phyloP scores from a whole-genome alignment of 2,329 filamentous ascomycete species.

The Periconia macrospinosa region DNA sequence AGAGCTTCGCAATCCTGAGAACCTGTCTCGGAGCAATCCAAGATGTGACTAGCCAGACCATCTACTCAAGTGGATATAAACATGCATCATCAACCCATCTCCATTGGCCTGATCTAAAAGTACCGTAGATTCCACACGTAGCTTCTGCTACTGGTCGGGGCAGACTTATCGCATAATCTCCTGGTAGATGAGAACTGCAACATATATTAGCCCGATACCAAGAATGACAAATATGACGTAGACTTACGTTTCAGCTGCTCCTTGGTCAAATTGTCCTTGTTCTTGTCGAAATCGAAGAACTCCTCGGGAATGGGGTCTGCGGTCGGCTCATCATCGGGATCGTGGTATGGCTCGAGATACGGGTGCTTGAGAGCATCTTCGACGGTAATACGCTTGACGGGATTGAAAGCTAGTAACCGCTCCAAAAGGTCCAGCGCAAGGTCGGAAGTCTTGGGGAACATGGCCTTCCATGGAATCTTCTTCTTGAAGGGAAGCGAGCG shows the following conservation, averaged over 20 bases:
- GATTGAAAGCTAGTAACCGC: constrained; percentile 96
- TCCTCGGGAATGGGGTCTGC: constrained; percentile 96
- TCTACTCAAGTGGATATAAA: constrained; percentile 23
- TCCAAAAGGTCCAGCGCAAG: constrained; percentile 90
- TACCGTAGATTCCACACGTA: constrained; percentile 1
- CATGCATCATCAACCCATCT: constrained; percentile 4
- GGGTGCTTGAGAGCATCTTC: constrained; percentile 97
- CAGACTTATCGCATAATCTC: constrained; percentile 80
- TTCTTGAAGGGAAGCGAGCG: constrained; percentile 98
- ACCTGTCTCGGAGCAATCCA: neutral
- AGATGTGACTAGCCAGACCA: constrained; percentile 20
- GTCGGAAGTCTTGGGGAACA: constrained; percentile 99
- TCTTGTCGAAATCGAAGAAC: constrained; percentile 99
- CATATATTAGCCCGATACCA: constrained; percentile 15
- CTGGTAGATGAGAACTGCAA: constrained; percentile 81
- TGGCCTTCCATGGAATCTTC: constrained; percentile 95
- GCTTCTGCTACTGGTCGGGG: constrained; percentile 15
- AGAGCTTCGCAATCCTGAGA: neutral
- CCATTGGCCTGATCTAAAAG: constrained; percentile 2
- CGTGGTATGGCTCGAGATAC: constrained; percentile 97
- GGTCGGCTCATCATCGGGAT: constrained; percentile 96
- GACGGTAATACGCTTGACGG: constrained; percentile 96
- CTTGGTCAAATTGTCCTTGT: constrained; percentile 98
- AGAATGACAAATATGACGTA: neutral
- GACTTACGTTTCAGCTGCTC: constrained; percentile 87